Evolutionary conservation across 345 rosid genomes (phyloP).

Genomic region (Bruguiera parviflora): DNA sequence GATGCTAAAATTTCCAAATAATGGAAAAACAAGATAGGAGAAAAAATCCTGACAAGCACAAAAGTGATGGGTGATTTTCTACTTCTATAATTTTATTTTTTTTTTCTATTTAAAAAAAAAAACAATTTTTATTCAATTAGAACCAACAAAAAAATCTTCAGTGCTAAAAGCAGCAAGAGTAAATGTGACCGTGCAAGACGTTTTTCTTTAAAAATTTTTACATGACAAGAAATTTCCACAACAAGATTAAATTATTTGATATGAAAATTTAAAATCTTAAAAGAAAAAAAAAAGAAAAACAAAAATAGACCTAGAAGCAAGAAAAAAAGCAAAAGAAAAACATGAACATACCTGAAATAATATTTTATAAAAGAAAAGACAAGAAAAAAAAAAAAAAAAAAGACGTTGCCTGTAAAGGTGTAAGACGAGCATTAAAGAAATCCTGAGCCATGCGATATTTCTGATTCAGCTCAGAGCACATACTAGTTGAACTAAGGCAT

Average conservation of each 20-base stretch:
- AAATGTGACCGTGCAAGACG: too few relatives aligned
- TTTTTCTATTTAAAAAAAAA: too few relatives aligned
- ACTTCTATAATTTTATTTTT: too few relatives aligned
- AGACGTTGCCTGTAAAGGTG: constrained; percentile 62
- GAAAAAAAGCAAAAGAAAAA: background rate
- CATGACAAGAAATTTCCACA: background rate
- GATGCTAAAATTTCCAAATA: too few relatives aligned
- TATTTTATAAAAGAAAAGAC: background rate
- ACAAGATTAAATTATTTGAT: background rate
- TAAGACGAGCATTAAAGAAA: constrained; percentile 77
- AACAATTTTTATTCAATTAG: too few relatives aligned
- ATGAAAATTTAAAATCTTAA: background rate
- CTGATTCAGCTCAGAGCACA: constrained; percentile 80
- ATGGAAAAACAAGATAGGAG: too few relatives aligned
- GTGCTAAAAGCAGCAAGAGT: background rate
- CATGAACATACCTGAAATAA: background rate
- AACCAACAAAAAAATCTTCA: too few relatives aligned
- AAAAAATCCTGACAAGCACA: too few relatives aligned
- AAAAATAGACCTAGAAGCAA: background rate
- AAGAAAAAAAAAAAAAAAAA: too few relatives aligned
- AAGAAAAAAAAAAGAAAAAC: background rate
- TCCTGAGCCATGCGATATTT: constrained; percentile 71
- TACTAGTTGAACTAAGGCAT: constrained; percentile 59
- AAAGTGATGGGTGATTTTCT: too few relatives aligned
- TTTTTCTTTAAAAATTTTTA: background rate